Evolutionary conservation across 371 early-diverging fungal species (phyloP), one percentile per base, ranked within the genome.

Genomic region (Rhizomucor pusillus): DNA sequence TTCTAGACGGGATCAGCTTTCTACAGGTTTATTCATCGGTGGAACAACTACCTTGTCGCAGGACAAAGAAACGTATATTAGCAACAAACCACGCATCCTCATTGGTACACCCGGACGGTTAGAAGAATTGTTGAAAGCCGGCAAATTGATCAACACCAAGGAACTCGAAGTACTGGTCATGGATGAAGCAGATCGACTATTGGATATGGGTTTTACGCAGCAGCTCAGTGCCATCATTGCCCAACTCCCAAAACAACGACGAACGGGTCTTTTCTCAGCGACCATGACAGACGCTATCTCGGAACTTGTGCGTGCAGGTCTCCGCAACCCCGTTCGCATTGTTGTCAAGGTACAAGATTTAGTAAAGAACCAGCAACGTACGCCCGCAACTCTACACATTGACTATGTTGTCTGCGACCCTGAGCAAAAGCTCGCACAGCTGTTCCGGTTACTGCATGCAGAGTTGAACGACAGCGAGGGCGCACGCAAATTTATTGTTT

Each of bases 41-140:
- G 91, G 90, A 10, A 75, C 77, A 3, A 78, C 70, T 1, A 75
- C 82, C 24, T 63, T 90, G 16, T 75, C 81, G 13, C 85, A 89
- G 49, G 91, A 92, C 57, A 69, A 86, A 22, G 66, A 62, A 9
- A 54, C 72, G 0, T 85, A 87, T 39, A 71, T 80, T 50, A 65
- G 82, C 25, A 37, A 74, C 2, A 83, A 84, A 2, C 89, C 91
- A 0, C 87, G 93, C 50, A 90, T 99, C 23, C 56, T 98, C 35
- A 89, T 99, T 11, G 98, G 92, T 3, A 99, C 99, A 0, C 99
- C 99, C 0, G 99, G 99, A 0, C 80, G 99, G 14, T 63, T 99
- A 50, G 90, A 95, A 57, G 96, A 99, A 60, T 64, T 97, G 20
- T 54, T 98, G 14, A 79, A 79, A 18, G 60, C 78, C 53, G 70